Percentiles rank a stretch among this genome's conserved stretches.
Evolutionary conservation across 179 eudicot species (phyloP).

Genomic region (Pouteria campechiana): DNA sequence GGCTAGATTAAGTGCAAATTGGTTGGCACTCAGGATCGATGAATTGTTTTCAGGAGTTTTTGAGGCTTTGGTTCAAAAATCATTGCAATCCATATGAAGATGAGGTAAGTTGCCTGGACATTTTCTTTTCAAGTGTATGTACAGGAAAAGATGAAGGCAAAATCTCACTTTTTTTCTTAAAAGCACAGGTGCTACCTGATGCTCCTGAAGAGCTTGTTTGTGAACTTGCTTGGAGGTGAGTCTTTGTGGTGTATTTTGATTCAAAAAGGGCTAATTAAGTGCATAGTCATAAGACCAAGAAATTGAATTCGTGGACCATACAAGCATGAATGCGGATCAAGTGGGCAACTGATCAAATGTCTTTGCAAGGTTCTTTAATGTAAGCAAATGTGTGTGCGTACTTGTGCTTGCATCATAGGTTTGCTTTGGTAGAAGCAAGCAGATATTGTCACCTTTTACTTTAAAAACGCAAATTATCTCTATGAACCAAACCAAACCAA

Average conservation of each 20-base stretch:
- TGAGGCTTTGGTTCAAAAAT: conserved; percentile 92
- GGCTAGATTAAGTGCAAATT: too few species aligned
- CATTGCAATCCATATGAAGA: conserved; percentile 91
- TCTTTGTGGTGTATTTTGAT: background rate
- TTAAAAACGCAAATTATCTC: too few species aligned
- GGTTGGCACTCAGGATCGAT: conserved; percentile 5
- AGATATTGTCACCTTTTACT: too few species aligned
- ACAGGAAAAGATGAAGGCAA: background rate
- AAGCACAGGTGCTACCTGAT: conserved; percentile 68
- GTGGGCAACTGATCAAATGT: background rate
- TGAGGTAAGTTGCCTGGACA: conserved; percentile 31
- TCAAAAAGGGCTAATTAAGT: background rate
- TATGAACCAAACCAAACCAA: too few species aligned
- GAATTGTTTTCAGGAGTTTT: conserved; percentile 49
- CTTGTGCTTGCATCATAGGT: too few species aligned
- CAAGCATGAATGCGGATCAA: background rate
- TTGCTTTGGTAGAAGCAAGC: too few species aligned
- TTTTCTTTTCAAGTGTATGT: background rate
- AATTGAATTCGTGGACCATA: too few species aligned
- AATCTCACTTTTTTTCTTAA: background rate
- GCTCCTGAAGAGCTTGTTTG: conserved; percentile 89
- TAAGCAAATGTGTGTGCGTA: too few species aligned
- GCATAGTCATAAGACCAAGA: too few species aligned
- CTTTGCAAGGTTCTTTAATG: too few species aligned
- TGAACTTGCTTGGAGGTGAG: conserved; percentile 88